Evolutionary conservation across 352 stramenopile genomes (phyloP).

Genomic region (Phytopythium vexans): DNA sequence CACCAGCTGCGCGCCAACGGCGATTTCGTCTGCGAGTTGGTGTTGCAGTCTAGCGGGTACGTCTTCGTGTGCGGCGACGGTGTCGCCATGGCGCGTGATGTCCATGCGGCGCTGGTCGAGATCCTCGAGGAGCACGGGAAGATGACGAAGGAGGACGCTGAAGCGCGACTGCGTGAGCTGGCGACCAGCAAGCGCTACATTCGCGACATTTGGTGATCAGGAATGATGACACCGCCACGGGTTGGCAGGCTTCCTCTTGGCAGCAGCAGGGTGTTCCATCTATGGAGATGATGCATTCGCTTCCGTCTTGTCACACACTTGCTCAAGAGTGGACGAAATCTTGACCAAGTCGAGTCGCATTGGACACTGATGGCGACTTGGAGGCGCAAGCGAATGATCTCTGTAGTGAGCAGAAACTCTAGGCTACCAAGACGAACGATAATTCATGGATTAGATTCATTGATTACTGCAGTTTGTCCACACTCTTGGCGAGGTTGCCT

Average conservation of each 20-base stretch:
- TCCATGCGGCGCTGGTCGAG: constrained; percentile 81
- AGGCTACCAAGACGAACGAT: too few relatives aligned
- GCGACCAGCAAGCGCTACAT: constrained; percentile 79
- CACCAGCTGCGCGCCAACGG: constrained; percentile 69
- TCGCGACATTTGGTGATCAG: constrained; percentile 83
- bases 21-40: constrained; percentile 60
- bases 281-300: constrained; percentile 12
- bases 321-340: too few relatives aligned
- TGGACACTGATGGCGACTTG: too few relatives aligned
- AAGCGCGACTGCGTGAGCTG: constrained; percentile 57
- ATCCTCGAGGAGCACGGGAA: constrained; percentile 73
- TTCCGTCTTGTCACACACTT: constrained; percentile 16
- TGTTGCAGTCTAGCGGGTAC: constrained; percentile 74
- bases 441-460: too few relatives aligned
- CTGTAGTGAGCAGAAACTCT: too few relatives aligned
- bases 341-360: too few relatives aligned
- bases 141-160: constrained; percentile 49
- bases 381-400: too few relatives aligned
- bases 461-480: too few relatives aligned
- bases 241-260: not conserved
- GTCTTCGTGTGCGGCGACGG: constrained; percentile 97
- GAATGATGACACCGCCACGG: too few relatives aligned
- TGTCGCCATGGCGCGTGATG: constrained; percentile 94
- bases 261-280: constrained; percentile 5
- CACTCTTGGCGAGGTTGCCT: too few relatives aligned